Evolutionary conservation across 2,329 filamentous ascomycete genomes (phyloP).

Genomic region (Scedosporium apiospermum): DNA sequence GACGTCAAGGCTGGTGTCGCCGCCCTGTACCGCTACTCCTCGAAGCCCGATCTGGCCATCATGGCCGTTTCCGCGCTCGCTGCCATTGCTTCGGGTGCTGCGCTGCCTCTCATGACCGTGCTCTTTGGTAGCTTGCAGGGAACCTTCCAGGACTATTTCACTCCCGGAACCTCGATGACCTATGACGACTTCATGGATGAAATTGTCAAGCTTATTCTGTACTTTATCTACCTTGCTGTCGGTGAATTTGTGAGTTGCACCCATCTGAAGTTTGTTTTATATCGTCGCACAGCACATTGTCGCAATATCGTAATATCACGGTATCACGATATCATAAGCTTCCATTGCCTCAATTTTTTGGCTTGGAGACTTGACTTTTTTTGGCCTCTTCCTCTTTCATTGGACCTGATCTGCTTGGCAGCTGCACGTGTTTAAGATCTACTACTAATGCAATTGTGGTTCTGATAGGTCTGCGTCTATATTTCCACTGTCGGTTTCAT

Average conservation of each 20-base stretch:
- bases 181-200: constrained; percentile 48
- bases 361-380: not conserved
- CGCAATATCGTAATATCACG: not conserved
- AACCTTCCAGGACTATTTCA: constrained; percentile 58
- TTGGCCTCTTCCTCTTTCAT: not conserved
- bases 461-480: constrained; percentile 40
- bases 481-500: constrained; percentile 83
- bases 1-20: constrained; percentile 54
- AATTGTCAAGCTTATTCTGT: constrained; percentile 58
- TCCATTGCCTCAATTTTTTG: not conserved
- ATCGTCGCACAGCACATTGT: not conserved
- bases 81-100: constrained; percentile 63
- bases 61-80: constrained; percentile 51
- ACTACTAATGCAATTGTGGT: not conserved
- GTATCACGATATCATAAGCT: too few species aligned
- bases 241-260: constrained; percentile 54
- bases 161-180: constrained; percentile 28
- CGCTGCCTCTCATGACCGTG: constrained; percentile 71
- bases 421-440: not conserved
- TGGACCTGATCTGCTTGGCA: not conserved
- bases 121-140: constrained; percentile 70
- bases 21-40: constrained; percentile 62
- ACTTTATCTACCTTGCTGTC: constrained; percentile 78
- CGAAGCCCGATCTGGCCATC: constrained; percentile 53
- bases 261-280: not conserved